Base-by-base conservation (phyloP, 176 grass and related monocot species). In the Canna indica region DNA sequence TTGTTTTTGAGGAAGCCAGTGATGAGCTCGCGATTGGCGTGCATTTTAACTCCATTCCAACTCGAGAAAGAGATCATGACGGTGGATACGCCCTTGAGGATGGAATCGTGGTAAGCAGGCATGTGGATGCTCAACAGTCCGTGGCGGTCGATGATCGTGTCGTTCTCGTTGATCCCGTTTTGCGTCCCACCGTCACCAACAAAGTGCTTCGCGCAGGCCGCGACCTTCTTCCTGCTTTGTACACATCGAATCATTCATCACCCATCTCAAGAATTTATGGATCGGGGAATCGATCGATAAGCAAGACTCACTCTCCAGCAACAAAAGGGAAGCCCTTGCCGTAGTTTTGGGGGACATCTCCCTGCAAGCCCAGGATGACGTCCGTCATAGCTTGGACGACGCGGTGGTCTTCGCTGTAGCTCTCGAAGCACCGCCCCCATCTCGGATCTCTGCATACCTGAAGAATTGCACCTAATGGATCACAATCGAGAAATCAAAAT, bases 21-120 rank as follows among this genome's bases (percentile, higher is more conserved):
- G 72, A 99, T 15, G 34, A 99, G 90, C 0, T 82, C 53, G 3
- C 69, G 45, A 47, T 90, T 90, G 30, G 80, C 84, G 45, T 93
- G 94, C 94, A 99, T 99, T 78, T 93, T 99, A 11, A 83, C 6
- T 8, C 94, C 89, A 27, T 99, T 99, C 89, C 94, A 99, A 86
- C 94, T 99, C 9, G 89, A 93, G 77, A 85, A 99, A 22, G 88
- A 93, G 73, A 90, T 82, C 94, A 99, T 99, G 75, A 99, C 75
- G 15, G 89, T 99, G 69, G 94, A 93, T 36, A 99, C 94, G 2
- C 94, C 84, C 82, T 88, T 92, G 12, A 70, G 52, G 20, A 93
- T 74, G 1, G 94, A 73, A 53, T 93, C 57, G 1, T 69, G 34
- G 72, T 99, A 99, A 1, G 94, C 89, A 30, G 94, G 89, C 94